phyloP scores from a whole-genome alignment of 345 rosid species.

The Eucalyptus globulus region DNA sequence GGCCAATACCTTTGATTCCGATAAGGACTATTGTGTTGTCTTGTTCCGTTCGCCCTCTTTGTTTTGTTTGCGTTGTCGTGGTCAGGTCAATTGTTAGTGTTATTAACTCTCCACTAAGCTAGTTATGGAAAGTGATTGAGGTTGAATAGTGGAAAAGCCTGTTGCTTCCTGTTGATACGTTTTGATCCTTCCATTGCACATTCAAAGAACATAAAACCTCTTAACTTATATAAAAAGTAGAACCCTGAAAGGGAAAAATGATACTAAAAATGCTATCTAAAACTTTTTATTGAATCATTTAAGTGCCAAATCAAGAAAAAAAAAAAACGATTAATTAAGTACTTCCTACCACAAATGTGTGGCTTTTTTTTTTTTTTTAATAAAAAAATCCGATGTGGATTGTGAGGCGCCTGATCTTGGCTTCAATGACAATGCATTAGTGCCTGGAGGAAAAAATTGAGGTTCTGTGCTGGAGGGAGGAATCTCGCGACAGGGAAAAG shows the following conservation, averaged over 20 bases:
- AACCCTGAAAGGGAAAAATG: not conserved
- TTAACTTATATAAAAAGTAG: not conserved
- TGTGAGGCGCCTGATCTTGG: too few species aligned
- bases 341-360: not conserved
- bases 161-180: not conserved
- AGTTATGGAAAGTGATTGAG: not conserved
- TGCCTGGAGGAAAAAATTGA: too few species aligned
- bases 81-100: not conserved
- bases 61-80: not conserved
- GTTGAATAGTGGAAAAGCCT: not conserved
- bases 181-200: not conserved
- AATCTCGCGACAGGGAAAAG: too few species aligned
- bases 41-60: not conserved
- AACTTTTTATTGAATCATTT: too few species aligned
- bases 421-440: too few species aligned
- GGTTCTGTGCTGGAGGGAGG: too few species aligned
- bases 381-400: too few species aligned
- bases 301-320: not conserved
- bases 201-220: not conserved
- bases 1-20: not conserved
- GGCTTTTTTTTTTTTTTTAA: too few species aligned
- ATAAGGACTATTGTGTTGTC: not conserved
- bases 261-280: too few species aligned
- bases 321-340: not conserved
- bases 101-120: not conserved